phyloP scores from a whole-genome alignment of 73 alveolate genomes.

The Paramecium primaurelia region DNA sequence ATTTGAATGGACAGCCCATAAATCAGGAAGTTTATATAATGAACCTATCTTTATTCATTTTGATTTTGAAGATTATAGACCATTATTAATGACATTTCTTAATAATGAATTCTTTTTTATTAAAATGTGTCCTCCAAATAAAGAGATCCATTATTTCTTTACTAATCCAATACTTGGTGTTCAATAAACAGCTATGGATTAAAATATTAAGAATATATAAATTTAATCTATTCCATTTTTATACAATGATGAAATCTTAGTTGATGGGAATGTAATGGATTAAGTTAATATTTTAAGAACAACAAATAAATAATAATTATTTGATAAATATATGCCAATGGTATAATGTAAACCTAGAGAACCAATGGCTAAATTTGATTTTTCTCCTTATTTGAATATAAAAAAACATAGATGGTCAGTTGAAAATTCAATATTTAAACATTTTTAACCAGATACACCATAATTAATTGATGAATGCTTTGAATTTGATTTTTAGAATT shows the following conservation, averaged over 20 bases:
- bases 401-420: slow-evolving; percentile 7
- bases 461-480: neutral
- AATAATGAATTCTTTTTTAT: slow-evolving; percentile 60
- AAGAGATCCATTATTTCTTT: slow-evolving; percentile 67
- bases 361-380: neutral
- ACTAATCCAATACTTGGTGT: slow-evolving; percentile 36
- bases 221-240: neutral
- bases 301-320: neutral
- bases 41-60: slow-evolving; percentile 73
- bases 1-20: slow-evolving; percentile 76
- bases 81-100: slow-evolving; percentile 59
- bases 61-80: slow-evolving; percentile 73
- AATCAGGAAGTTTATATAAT: slow-evolving; percentile 64
- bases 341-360: slow-evolving; percentile 28
- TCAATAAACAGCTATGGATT: neutral
- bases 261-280: slow-evolving; percentile 19
- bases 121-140: slow-evolving; percentile 85
- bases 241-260: slow-evolving; percentile 17
- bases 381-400: slow-evolving; percentile 7
- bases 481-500: slow-evolving; percentile 12
- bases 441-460: slow-evolving; percentile 6
- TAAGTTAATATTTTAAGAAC: neutral
- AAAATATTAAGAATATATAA: neutral
- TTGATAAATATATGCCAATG: slow-evolving; percentile 19
- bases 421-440: slow-evolving; percentile 2